Base-by-base conservation (phyloP, 2,329 filamentous ascomycete species). In the Leptographium lundbergii region DNA sequence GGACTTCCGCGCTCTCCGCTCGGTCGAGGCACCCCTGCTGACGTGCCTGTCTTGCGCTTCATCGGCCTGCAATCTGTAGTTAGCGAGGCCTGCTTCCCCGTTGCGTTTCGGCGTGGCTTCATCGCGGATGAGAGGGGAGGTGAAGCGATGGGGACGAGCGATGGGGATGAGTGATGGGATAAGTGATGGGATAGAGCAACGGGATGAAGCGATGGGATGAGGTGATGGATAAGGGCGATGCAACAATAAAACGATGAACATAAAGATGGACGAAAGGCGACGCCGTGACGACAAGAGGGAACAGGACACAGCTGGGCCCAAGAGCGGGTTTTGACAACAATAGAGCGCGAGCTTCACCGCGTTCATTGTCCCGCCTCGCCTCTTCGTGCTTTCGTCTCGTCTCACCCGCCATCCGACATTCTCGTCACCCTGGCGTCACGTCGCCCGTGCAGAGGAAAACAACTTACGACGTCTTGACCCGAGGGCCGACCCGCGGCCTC, bases 21-120 rank as follows among this genome's bases (percentile, higher is more conserved):
- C 65, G 77, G 73, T 67, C 82, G 81, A 68, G 86, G 81, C 69
- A 88, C 78, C 67, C 86, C 87, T 69, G 85, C 85, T 65, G 84
- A 81, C 64, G 82, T 81, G 65, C 84, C 81, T 62, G 79, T 78
- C 71, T 86, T 87, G 74, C 87, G 89, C 75, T 91, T 91, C 71
- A 86, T 79, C 52, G 88, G 88, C 65, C 88, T 91, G 51, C 7
- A 13, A 7, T 45, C 19, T n/a, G n/a, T 63, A 59, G 57, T 63
- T 60, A 63, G 62, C 58, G 54, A 55, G 66, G 27, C 19, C 42
- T 45, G 42, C 17, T 5, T n/a, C 42, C 1, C 4, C 19, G 17
- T 17, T 19, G 39, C 39, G 6, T 45, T 45, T 19, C 19, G 17
- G 19, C 6, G 39, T 42, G 4, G 19, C 17, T 45, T 45, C 42